A percentile compares a stretch with the other conserved stretches of the same genome.
These are phyloP conservation scores for Litchi chinensis DNA, from an alignment of 345 rosid species.

Conservation along the genomic window DNA sequence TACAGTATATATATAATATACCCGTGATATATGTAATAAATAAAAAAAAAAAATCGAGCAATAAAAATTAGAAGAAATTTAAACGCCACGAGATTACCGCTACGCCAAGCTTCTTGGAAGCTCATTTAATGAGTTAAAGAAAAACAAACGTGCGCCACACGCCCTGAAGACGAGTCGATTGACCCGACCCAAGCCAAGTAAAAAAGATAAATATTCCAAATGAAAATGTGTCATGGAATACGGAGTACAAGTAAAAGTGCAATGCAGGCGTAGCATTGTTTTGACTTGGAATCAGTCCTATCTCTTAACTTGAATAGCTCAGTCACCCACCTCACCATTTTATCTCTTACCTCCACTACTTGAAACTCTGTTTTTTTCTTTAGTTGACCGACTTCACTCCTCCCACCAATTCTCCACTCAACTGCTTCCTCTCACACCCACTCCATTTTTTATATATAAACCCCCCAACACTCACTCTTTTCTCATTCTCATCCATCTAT, in stretches of 20 bases:
- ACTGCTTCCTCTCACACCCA: constrained; percentile 22
- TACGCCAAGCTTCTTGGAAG: background rate
- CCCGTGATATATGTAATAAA: too few relatives aligned
- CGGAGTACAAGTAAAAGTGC: too few relatives aligned
- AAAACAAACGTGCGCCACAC: constrained; percentile 16
- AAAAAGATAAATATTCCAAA: background rate
- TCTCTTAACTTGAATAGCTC: constrained; percentile 5
- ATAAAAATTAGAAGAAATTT: background rate
- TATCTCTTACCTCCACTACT: constrained; percentile 11
- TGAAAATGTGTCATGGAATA: too few relatives aligned
- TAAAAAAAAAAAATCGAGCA: background rate
- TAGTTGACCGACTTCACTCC: constrained; percentile 70
- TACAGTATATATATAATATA: too few relatives aligned
- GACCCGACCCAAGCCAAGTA: background rate
- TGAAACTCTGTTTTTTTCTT: background rate
- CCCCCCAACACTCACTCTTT: background rate
- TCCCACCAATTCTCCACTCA: constrained; percentile 39
- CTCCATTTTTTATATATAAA: constrained; percentile 7
- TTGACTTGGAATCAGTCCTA: constrained; percentile 45
- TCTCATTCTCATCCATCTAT: background rate
- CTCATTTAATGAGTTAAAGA: background rate
- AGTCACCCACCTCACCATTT: constrained; percentile 15
- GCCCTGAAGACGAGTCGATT: background rate
- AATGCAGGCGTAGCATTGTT: constrained; percentile 27
- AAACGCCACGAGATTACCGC: background rate